Percentiles rank a stretch among this genome's conserved stretches.
These are phyloP conservation scores for Aegilops sharonensis DNA, from an alignment of 176 grass and related monocot species.

Conservation along the genomic window DNA sequence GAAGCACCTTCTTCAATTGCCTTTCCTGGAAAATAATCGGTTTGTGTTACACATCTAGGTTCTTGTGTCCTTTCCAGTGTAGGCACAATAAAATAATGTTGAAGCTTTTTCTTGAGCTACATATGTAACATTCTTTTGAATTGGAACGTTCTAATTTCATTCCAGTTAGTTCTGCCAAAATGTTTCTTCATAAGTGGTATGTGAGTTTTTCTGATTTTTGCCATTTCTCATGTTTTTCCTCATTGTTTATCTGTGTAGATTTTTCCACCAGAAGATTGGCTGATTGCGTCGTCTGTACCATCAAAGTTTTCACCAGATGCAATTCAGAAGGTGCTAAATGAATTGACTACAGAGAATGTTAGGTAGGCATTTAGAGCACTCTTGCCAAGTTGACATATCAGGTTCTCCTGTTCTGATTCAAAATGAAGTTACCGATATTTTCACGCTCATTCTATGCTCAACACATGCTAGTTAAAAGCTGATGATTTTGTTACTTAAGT, in stretches of 20 bases:
- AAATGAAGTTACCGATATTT: not conserved
- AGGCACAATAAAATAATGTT: not conserved
- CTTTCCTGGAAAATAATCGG: not conserved
- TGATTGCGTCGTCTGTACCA: conserved; percentile 63
- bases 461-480: conserved; percentile 12
- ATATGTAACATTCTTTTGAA: conserved; percentile 2
- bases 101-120: conserved; percentile 6
- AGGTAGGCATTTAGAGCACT: conserved; percentile 56
- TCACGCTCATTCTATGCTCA: not conserved
- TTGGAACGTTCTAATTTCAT: not conserved
- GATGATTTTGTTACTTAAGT: not conserved
- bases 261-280: conserved; percentile 94
- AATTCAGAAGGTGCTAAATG: conserved; percentile 78
- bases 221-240: not conserved
- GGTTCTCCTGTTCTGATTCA: not conserved
- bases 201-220: not conserved
- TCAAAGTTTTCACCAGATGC: conserved; percentile 75
- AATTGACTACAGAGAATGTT: conserved; percentile 78
- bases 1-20: not conserved
- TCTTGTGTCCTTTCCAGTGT: not conserved
- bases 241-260: conserved; percentile 31
- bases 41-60: not conserved
- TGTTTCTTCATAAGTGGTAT: not conserved
- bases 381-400: not conserved
- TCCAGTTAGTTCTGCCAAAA: not conserved